Evolutionary conservation across 257 asterid species (phyloP).

Genomic region (Asclepias syriaca): DNA sequence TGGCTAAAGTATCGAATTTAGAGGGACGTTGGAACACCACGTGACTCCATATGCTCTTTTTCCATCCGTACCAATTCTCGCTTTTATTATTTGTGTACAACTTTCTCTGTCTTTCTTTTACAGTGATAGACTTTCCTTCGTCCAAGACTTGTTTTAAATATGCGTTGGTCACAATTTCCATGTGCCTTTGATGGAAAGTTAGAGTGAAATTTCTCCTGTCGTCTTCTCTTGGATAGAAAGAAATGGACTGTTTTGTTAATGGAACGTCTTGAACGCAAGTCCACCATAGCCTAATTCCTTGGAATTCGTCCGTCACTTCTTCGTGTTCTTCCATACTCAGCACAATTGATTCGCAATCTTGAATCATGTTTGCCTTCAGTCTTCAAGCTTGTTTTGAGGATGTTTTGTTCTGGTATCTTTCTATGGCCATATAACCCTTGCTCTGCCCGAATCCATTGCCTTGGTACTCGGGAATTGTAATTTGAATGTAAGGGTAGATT

Average conservation of each 20-base stretch:
- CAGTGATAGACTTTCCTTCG: too few species aligned
- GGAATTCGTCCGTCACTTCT: conserved; percentile 46
- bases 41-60: too few species aligned
- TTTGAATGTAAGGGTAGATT: conserved; percentile 15
- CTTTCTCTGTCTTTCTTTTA: too few species aligned
- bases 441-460: conserved; percentile 30
- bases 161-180: conserved; percentile 17
- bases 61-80: too few species aligned
- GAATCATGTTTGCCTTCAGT: conserved; percentile 33
- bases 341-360: conserved; percentile 39
- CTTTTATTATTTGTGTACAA: too few species aligned
- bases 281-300: conserved; percentile 37
- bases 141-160: conserved; percentile 21
- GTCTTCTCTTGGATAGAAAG: conserved; percentile 35
- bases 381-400: conserved; percentile 48
- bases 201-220: conserved; percentile 38
- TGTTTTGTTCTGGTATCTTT: conserved; percentile 42
- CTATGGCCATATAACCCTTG: conserved; percentile 37
- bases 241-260: conserved; percentile 16
- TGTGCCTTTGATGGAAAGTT: conserved; percentile 34
- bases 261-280: background rate
- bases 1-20: too few species aligned
- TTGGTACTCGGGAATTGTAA: conserved; percentile 16
- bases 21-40: too few species aligned
- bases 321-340: conserved; percentile 52